These are phyloP conservation scores for Hypoxylon cercidicola DNA, from an alignment of 495 filamentous ascomycete species.

Conservation along the genomic window DNA sequence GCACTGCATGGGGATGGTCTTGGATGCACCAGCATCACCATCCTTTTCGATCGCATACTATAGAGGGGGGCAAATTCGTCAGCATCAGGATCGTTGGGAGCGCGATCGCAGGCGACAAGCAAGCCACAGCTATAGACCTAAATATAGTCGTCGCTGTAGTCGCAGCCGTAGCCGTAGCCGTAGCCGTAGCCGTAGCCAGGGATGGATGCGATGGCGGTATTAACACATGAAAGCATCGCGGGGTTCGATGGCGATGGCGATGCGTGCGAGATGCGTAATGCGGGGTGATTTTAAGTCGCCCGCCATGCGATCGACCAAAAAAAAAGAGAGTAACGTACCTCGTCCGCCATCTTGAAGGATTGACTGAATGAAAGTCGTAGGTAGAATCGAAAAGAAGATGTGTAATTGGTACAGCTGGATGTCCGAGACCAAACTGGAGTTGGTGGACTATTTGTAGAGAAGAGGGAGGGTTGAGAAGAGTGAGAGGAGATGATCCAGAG, in stretches of 20 bases:
- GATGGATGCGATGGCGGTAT: conserved; percentile 13
- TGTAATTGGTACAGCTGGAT: conserved; percentile 37
- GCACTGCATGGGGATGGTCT: conserved; percentile 97
- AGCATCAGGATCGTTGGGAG: conserved; percentile 30
- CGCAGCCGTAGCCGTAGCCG: too few relatives aligned
- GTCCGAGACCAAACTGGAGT: conserved; percentile 38
- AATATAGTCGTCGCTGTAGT: too few relatives aligned
- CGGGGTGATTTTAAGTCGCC: conserved; percentile 32
- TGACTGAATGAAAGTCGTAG: conserved; percentile 47
- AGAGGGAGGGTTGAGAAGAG: conserved; percentile 30
- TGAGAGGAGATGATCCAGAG: conserved; percentile 42
- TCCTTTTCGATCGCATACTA: conserved; percentile 93
- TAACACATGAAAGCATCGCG: conserved; percentile 21
- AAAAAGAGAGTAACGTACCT: conserved; percentile 39
- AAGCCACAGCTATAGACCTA: not conserved
- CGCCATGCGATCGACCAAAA: conserved; percentile 34
- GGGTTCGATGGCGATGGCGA: conserved; percentile 37
- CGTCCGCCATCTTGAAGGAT: conserved; percentile 62
- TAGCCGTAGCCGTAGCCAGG: not conserved
- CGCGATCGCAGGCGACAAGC: conserved; percentile 17
- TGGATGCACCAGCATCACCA: conserved; percentile 92
- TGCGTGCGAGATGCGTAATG: conserved; percentile 33
- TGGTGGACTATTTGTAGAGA: conserved; percentile 35
- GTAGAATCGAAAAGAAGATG: conserved; percentile 43
- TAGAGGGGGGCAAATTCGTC: conserved; percentile 26